phyloP scores from a whole-genome alignment of 768 basidiomycete genomes.

The Pleurotus giganteus region DNA sequence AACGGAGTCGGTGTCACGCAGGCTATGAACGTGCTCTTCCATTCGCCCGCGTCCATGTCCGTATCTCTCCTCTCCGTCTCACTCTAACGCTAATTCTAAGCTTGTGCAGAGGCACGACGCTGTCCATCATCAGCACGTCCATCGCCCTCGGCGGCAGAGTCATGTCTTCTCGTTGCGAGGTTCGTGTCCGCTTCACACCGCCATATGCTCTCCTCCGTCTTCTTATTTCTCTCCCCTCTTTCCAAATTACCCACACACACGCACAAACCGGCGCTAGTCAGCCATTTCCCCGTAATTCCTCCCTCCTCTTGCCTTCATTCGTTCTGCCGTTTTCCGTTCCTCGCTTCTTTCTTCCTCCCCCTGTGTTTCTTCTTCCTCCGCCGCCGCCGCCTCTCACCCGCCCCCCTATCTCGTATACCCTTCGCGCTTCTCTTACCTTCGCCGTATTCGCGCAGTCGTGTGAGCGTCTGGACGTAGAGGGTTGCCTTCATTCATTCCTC shows the following conservation, averaged over 20 bases:
- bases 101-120: constrained; percentile 47
- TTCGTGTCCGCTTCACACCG: constrained; percentile 26
- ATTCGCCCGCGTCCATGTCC: constrained; percentile 64
- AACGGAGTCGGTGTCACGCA: constrained; percentile 79
- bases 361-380: not conserved
- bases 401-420: too few species aligned
- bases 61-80: constrained; percentile 20
- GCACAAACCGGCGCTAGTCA: not conserved
- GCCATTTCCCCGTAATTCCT: not conserved
- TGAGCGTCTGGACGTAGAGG: too few species aligned
- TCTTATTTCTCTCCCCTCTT: not conserved
- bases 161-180: constrained; percentile 74
- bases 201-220: not conserved
- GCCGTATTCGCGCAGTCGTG: too few species aligned
- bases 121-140: constrained; percentile 62
- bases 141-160: constrained; percentile 66
- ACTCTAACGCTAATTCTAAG: constrained; percentile 8
- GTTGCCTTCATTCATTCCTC: too few species aligned
- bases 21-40: constrained; percentile 67
- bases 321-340: not conserved
- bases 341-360: not conserved
- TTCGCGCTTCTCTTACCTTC: too few species aligned
- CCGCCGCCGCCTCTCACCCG: not conserved
- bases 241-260: not conserved
- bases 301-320: not conserved